Base-by-base conservation (phyloP, 129 eudicot species). In the Smallanthus sonchifolius region DNA sequence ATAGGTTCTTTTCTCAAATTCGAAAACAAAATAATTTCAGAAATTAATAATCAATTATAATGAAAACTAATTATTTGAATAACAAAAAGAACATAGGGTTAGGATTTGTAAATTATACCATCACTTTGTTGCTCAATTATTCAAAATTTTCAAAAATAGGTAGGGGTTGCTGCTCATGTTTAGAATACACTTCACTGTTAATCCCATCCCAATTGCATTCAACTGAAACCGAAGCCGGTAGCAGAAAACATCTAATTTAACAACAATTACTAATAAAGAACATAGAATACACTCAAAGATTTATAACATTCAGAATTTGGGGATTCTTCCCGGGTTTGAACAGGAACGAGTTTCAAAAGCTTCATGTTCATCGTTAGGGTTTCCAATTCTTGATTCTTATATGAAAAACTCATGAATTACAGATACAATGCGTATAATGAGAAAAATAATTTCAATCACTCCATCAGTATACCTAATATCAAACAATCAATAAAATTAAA, bases 141-240 rank as follows among this genome's bases (percentile, higher is more conserved):
- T 76, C 84, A 16, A 94, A 54, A 75, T 94, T 94, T 67, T 44
- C 57, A n/a, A 86, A 73, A 48, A 94, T 78, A 1, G 96, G 96
- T 59, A 86, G 83, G 36, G 84, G 85, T 49, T 79, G 88, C 60
- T 44, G 86, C 61, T 49, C 86, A 39, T 82, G 84, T 61, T 75
- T 81, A 10, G 86, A 76, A 48, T 74, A 77, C 8, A 57, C 30
- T 47, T 66, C 86, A 54, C 76, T 70, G 70, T 69, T 76, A 48
- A 78, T 69, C 51, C 80, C 79, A 48, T 78, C 88, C 64, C 60
- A 24, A 62, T 14, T 62, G 66, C 36, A 73, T 55, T 19, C 62
- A 20, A 20, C 32, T 15, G 28, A 14, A 63, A 63, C 11, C 6
- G 16, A 36, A 61, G 20, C 7, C 59, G 16, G 20, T 39, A 20